Base-by-base conservation (phyloP, 441 rosid genomes). In the Populus trichocarpa region DNA sequence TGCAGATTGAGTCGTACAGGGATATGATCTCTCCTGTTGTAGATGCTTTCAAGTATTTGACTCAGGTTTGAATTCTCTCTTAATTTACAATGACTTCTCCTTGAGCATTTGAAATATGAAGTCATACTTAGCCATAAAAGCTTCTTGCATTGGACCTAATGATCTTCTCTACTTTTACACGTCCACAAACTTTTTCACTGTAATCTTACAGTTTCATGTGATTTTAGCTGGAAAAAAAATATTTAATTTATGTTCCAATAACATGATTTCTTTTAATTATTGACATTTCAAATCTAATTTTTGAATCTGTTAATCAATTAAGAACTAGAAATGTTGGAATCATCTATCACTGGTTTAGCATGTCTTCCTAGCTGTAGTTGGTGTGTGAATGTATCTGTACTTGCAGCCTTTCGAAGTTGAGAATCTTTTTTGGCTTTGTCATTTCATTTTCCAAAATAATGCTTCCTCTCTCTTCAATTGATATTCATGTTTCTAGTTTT, bases 11-110 rank as follows among this genome's bases (percentile, higher is more conserved):
- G 90, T 96, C 99, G 10, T 97, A 95, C 80, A 88, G 89, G 81
- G 99, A 97, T 82, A 97, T 97, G 99, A 97, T 97, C 75, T 82
- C 96, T 80, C 99, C 99, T 64, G 99, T 97, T 77, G 99, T 97
- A 38, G 99, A 97, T 80, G 99, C 99, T 83, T 97, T 97, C 88
- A 97, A 97, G 87, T 97, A 97, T 87, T 88, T 97, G 88, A 97
- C 99, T 20, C 99, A 97, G 99, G 99, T 92, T 26, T 76, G 84
- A 46, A 36, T 68, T 26, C 68, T 68, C 67, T 81, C 77, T 79
- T 23, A 6, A 36, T 28, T 30, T 30, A 30, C 32, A 22, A 66
- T 16, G 23, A 25, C 71, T 78, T 78, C 36, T 75, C 53, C 59
- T 63, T 36, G 18, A 50, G 20, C 33, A 3, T 50, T 46, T 53